Evolutionary conservation across 768 basidiomycete species (phyloP), one percentile per base, ranked within the genome.

Genomic region (Tylopilus sp.): DNA sequence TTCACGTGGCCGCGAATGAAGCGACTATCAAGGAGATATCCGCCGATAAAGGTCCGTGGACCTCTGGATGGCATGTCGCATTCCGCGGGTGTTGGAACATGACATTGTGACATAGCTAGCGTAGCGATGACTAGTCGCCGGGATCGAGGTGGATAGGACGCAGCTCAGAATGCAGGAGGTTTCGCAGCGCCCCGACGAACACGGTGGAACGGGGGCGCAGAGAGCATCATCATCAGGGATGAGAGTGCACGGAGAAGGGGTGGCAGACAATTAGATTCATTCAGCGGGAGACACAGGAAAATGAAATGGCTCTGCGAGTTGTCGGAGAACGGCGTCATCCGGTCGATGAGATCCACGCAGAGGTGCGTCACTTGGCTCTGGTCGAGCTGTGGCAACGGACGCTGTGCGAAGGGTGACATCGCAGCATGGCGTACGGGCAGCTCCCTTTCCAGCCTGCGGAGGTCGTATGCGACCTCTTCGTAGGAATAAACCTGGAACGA

Each of bases 381-480:
- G 44, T 53, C 34, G 13, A 44, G 31, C 50, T 52, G 54, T 51
- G 45, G 46, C 14, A 54, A 34, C 53, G 50, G 47, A 48, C 16
- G 52, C 45, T 42, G 52, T 48, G 62, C 37, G 47, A 16, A 38
- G 34, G 21, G 50, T 51, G 58, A 61, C 31, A 48, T 52, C 38
- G 60, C 53, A 42, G 43, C 29, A 30, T 45, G 36, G 43, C 21
- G 45, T 49, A 41, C 31, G 24, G 19, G 55, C 75, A 45, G 76
- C 66, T 55, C 76, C 70, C 61, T 80, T 3, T n/a, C n/a, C n/a
- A n/a, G n/a, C n/a, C n/a, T n/a, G n/a, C n/a, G n/a, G n/a, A n/a
- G 79, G 63, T 40, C 71, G 63, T 81, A 81, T 6, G 77, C 80
- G 44, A 82, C 78, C 62, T 81, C 77, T 64, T 82, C 81, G 54